phyloP scores from a whole-genome alignment of 2,329 filamentous ascomycete species.

The Aureobasidium mangrovei region DNA sequence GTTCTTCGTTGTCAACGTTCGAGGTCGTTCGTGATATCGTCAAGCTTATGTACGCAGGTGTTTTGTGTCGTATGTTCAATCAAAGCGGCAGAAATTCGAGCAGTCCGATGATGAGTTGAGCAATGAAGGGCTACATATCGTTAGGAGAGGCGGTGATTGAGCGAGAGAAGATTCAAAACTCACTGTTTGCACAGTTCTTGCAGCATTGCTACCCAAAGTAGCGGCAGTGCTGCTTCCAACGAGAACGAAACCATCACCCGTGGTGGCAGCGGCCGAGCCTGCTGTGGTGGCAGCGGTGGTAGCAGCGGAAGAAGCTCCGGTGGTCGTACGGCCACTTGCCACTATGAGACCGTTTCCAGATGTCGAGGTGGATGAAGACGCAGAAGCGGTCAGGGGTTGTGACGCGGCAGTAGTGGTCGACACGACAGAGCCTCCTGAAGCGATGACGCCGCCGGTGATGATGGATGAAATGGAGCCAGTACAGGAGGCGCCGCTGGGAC shows the following conservation, averaged over 20 bases:
- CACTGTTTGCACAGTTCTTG: constrained; percentile 24
- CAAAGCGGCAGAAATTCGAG: constrained; percentile 22
- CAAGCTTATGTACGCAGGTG: not conserved
- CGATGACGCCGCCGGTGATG: constrained; percentile 27
- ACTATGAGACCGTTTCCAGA: constrained; percentile 21
- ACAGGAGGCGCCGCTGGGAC: constrained; percentile 48
- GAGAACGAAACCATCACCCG: constrained; percentile 24
- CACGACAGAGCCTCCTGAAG: constrained; percentile 18
- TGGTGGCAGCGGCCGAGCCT: constrained; percentile 14
- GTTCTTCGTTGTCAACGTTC: not conserved
- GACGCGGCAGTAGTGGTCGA: constrained; percentile 17
- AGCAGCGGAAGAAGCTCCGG: constrained; percentile 14
- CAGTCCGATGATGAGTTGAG: constrained; percentile 19
- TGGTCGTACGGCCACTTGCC: constrained; percentile 17
- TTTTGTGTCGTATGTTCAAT: not conserved
- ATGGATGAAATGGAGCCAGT: constrained; percentile 43
- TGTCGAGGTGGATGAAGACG: constrained; percentile 18
- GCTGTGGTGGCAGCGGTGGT: constrained; percentile 16
- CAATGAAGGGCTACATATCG: constrained; percentile 20
- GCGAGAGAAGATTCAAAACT: constrained; percentile 20
- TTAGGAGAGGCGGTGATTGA: not conserved
- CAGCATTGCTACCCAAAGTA: constrained; percentile 22
- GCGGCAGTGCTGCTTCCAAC: constrained; percentile 26
- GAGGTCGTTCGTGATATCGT: constrained; percentile 1
- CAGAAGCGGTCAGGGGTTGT: constrained; percentile 16